Evolutionary conservation across 2,329 filamentous ascomycete species (phyloP).

Genomic region (Penicillium nordicum): DNA sequence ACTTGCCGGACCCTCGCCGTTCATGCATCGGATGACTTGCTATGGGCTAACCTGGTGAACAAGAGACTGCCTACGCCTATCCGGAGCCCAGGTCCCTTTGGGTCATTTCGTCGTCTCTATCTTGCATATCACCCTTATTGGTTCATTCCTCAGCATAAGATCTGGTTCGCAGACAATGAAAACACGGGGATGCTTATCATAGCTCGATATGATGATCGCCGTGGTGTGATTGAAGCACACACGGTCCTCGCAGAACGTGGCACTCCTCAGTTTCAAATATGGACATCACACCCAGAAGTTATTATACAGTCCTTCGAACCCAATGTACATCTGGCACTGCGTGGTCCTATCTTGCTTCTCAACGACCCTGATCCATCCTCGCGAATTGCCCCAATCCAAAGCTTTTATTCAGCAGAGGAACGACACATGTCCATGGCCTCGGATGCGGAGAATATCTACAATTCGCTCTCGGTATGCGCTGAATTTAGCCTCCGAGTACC

Average conservation of each 20-base stretch:
- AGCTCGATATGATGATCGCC: constrained; percentile 68
- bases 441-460: constrained; percentile 55
- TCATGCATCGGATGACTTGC: constrained; percentile 62
- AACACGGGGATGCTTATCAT: constrained; percentile 73
- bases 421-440: constrained; percentile 55
- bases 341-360: constrained; percentile 67
- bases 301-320: constrained; percentile 72
- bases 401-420: constrained; percentile 32
- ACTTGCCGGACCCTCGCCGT: constrained; percentile 61
- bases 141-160: constrained; percentile 75
- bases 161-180: constrained; percentile 80
- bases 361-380: constrained; percentile 28
- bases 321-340: constrained; percentile 65
- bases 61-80: constrained; percentile 61
- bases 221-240: constrained; percentile 77
- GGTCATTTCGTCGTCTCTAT: constrained; percentile 69
- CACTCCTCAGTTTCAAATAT: constrained; percentile 56
- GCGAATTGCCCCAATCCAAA: constrained; percentile 25
- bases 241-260: constrained; percentile 65
- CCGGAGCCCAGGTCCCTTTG: constrained; percentile 55
- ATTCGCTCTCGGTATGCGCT: constrained; percentile 65
- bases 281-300: constrained; percentile 63
- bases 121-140: constrained; percentile 72
- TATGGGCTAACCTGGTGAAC: constrained; percentile 71
- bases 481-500: not conserved